phyloP scores from a whole-genome alignment of 2,329 filamentous ascomycete species.

The Fusarium irregulare region DNA sequence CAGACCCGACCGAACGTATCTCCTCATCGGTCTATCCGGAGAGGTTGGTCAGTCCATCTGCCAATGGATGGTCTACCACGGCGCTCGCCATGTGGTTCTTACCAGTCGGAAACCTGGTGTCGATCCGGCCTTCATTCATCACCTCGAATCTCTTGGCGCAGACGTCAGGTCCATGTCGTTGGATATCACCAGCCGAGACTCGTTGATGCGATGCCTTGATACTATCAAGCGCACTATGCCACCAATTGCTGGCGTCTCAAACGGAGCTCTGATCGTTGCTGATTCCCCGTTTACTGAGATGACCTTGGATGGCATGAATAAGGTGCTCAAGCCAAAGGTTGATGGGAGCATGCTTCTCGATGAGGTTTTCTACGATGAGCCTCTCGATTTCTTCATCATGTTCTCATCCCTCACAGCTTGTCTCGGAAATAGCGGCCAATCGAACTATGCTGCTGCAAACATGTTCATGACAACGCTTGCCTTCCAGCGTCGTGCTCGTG shows the following conservation, averaged over 20 bases:
- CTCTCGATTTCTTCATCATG: slow-evolving; percentile 57
- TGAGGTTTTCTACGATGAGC: slow-evolving; percentile 43
- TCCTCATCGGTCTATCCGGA: slow-evolving; percentile 50
- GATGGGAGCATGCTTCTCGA: slow-evolving; percentile 50
- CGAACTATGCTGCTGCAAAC: slow-evolving; percentile 54
- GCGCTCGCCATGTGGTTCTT: slow-evolving; percentile 53
- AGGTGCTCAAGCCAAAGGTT: slow-evolving; percentile 53
- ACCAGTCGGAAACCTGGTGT: slow-evolving; percentile 49
- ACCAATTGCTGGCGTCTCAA: slow-evolving; percentile 55
- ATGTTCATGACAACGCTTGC: slow-evolving; percentile 51
- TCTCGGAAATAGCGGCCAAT: slow-evolving; percentile 53
- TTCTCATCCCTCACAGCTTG: slow-evolving; percentile 53
- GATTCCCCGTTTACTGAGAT: slow-evolving; percentile 52
- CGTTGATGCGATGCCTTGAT: no score
- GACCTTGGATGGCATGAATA: slow-evolving; percentile 44
- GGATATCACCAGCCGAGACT: no score
- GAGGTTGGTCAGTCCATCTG: slow-evolving; percentile 53
- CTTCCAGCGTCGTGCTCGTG: slow-evolving; percentile 43
- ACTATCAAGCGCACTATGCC: slow-evolving; percentile 36
- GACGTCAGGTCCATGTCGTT: no score
- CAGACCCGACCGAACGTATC: slow-evolving; percentile 47
- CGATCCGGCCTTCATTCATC: no score
- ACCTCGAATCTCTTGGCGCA: no score
- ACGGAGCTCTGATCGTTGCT: slow-evolving; percentile 58
- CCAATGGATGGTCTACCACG: slow-evolving; percentile 54